A percentile compares a stretch with the other conserved stretches of the same genome.
phyloP scores from a whole-genome alignment of 352 stramenopile species.

The Globisporangium cederbergense region DNA sequence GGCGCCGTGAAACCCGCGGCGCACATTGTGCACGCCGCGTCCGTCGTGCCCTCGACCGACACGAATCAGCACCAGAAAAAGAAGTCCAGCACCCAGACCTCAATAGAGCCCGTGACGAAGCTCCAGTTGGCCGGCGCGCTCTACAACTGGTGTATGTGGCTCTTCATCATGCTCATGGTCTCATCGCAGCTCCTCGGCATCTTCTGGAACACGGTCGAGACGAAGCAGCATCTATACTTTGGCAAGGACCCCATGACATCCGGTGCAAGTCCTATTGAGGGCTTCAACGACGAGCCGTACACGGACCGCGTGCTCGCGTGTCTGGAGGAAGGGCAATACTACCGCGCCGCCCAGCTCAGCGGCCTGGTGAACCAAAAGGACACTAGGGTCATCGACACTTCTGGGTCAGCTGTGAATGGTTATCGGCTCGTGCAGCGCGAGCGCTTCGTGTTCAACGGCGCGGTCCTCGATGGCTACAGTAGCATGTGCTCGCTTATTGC shows the following conservation, averaged over 20 bases:
- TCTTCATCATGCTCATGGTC: not conserved
- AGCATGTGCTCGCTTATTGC: slow-evolving; percentile 12
- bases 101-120: not conserved
- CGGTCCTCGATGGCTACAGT: not conserved
- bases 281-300: slow-evolving; percentile 41
- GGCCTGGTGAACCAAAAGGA: too few relatives aligned
- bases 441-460: not conserved
- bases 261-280: slow-evolving; percentile 16
- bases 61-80: too few relatives aligned
- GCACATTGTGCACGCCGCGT: too few relatives aligned
- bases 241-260: slow-evolving; percentile 10
- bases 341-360: slow-evolving; percentile 23
- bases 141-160: slow-evolving; percentile 4
- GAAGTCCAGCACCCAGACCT: too few relatives aligned
- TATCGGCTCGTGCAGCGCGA: slow-evolving; percentile 24
- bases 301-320: slow-evolving; percentile 45
- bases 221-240: not conserved
- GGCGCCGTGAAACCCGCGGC: too few relatives aligned
- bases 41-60: too few relatives aligned
- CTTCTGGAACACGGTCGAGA: slow-evolving; percentile 12
- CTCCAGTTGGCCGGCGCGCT: not conserved
- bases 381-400: slow-evolving; percentile 15
- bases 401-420: slow-evolving; percentile 16
- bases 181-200: slow-evolving; percentile 9
- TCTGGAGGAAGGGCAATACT: slow-evolving; percentile 28